Conservation (phyloP, 768 basidiomycete species). For the Rhodotorula diobovata region DNA sequence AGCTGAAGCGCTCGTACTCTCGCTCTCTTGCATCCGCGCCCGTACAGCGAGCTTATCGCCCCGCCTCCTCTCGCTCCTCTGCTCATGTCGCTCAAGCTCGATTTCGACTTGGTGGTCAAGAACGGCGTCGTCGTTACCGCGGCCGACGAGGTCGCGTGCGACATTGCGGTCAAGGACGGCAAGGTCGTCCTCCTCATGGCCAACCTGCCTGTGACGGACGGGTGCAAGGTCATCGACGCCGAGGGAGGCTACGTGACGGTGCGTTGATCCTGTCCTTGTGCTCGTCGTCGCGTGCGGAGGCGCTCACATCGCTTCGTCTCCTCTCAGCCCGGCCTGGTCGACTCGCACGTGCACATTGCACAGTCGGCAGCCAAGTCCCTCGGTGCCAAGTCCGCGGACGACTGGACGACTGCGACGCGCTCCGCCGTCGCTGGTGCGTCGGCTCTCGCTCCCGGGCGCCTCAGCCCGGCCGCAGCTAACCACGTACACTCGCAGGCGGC, state of each 20-base stretch:
- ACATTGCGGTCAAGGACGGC: constrained; percentile 48
- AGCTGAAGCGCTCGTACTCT: no score
- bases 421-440: constrained; percentile 24
- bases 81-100: background rate
- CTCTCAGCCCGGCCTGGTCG: constrained; percentile 47
- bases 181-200: constrained; percentile 44
- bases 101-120: constrained; percentile 32
- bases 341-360: constrained; percentile 49
- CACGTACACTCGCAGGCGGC: constrained; percentile 42
- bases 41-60: background rate
- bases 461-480: background rate
- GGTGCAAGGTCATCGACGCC: constrained; percentile 47
- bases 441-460: background rate
- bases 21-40: background rate
- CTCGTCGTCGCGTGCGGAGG: background rate
- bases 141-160: constrained; percentile 29
- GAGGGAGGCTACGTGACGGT: constrained; percentile 48
- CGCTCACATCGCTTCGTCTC: no score
- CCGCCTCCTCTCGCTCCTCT: background rate
- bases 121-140: constrained; percentile 38
- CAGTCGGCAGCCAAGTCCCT: constrained; percentile 42
- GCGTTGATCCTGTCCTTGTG: background rate
- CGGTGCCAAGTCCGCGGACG: constrained; percentile 45
- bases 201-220: constrained; percentile 32
- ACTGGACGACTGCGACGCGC: constrained; percentile 46